Base-by-base conservation (phyloP, 1,284 basidiomycete genomes). In the Bondarzewia mesenterica region DNA sequence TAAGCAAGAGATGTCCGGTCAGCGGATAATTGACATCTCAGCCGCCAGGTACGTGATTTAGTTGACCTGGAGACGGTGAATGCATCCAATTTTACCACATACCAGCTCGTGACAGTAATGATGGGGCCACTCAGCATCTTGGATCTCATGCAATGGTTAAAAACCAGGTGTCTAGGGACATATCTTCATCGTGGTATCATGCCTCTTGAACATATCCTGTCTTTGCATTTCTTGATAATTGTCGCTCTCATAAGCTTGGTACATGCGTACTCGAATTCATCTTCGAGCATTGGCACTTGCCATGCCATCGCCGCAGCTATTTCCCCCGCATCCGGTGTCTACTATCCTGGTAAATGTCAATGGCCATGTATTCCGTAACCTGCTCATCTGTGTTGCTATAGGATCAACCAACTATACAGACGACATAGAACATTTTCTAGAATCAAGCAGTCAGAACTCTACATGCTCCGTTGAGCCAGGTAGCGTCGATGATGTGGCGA, bases 381-480 rank as follows among this genome's bases (percentile, higher is more conserved):
- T 12, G 16, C 7, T n/a, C 12, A 25, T 42, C 12, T 16, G 39
- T 7, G 4, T 10, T 15, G 29, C 12, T 32, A 10, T 35, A 55
- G 64, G 52, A 15, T 58, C 53, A 1, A 18, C 41, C n/a, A 42
- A 59, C 2, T 79, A 75, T 51, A 23, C 26, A 0, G 60, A 61
- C 10, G 76, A 73, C 36, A 69, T 71, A n/a, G 48, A 48, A 4
- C 77, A 80, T 50, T 77, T 70, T 70, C 65, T 69, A 1, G 52
- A 55, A 8, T 75, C 76, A 3, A 77, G 71, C 52, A 55, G 63
- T 0, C 67, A 74, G 48, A 1, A 36, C 1, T 60, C 77, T 1
- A 59, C 63, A 2, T 80, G 78, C 56, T 70, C 71, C 12, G 77
- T 80, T 4, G 72, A 77, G 52, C 77, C 77, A 3, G 74, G 70